Evolutionary conservation across 2,329 filamentous ascomycete genomes (phyloP).

Genomic region (Beauveria caledonica): DNA sequence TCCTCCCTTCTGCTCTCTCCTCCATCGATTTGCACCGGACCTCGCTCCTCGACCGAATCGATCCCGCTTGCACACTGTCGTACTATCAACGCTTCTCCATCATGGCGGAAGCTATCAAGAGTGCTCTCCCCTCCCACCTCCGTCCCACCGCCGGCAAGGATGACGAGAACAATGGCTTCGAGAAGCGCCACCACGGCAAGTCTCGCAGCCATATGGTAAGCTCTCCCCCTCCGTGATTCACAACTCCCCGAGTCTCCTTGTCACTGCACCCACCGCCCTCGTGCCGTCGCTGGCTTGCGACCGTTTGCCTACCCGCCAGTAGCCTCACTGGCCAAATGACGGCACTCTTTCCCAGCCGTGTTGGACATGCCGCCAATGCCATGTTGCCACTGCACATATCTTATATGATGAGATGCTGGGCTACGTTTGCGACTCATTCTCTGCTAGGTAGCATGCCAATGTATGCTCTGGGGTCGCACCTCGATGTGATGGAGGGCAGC

Average conservation of each 20-base stretch:
- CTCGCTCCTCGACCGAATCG: constrained; percentile 10
- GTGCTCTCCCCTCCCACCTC: constrained; percentile 76
- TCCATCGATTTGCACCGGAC: constrained; percentile 1
- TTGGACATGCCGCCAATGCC: not conserved
- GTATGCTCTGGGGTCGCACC: not conserved
- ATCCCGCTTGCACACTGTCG: constrained; percentile 6
- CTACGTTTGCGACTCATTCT: not conserved
- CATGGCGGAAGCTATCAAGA: constrained; percentile 66
- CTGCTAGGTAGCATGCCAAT: not conserved
- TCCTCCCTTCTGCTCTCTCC: not conserved
- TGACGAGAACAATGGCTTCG: constrained; percentile 39
- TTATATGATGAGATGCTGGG: not conserved
- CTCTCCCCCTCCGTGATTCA: constrained; percentile 19
- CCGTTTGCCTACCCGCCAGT: not conserved
- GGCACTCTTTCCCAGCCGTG: too few relatives aligned
- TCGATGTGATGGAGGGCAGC: constrained; percentile 3
- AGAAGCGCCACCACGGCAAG: constrained; percentile 71
- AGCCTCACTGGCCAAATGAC: not conserved
- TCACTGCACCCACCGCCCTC: not conserved
- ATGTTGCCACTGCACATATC: not conserved
- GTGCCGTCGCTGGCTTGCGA: not conserved
- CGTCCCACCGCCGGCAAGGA: constrained; percentile 45
- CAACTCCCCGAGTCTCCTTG: not conserved
- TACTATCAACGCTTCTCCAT: constrained; percentile 20
- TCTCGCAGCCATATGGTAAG: constrained; percentile 79